These are phyloP conservation scores for Amanita thiersii DNA, from an alignment of 768 basidiomycete genomes.

Conservation along the genomic window DNA sequence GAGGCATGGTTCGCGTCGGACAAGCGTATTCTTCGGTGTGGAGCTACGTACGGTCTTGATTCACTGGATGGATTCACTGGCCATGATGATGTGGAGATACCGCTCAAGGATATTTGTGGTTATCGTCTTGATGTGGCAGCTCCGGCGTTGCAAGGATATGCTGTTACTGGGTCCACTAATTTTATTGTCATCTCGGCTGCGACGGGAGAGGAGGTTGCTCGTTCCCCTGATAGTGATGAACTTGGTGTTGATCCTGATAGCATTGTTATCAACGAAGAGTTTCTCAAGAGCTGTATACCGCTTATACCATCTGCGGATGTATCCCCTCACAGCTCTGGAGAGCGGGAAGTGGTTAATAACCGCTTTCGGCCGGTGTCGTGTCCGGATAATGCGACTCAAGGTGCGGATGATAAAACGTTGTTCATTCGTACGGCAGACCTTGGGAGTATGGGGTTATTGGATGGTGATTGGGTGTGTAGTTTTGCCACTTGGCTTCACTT, in stretches of 20 bases:
- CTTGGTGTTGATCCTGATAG: conserved; percentile 25
- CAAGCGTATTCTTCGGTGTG: conserved; percentile 43
- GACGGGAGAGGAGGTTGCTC: conserved; percentile 13
- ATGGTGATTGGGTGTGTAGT: conserved; percentile 68
- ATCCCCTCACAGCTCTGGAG: conserved; percentile 7
- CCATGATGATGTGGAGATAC: conserved; percentile 16
- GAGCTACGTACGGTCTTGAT: conserved; percentile 24
- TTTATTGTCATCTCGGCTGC: conserved; percentile 35
- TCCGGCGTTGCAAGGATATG: conserved; percentile 69
- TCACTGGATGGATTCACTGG: conserved; percentile 14
- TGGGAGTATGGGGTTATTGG: conserved; percentile 54
- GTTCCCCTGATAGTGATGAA: conserved; percentile 8
- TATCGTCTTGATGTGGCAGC: conserved; percentile 54
- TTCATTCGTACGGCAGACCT: conserved; percentile 61
- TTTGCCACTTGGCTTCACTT: neutral
- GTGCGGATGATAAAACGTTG: conserved; percentile 38
- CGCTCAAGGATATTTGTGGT: conserved; percentile 9
- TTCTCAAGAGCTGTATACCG: conserved; percentile 49
- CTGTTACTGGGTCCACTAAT: conserved; percentile 37
- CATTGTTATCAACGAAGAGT: conserved; percentile 67
- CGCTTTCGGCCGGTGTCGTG: conserved; percentile 19
- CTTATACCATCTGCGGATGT: conserved; percentile 14
- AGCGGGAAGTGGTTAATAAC: conserved; percentile 7
- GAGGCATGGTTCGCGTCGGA: conserved; percentile 35
- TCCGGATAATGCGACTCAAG: conserved; percentile 16